These are phyloP conservation scores for Tulasnella sp. DNA, from an alignment of 768 basidiomycete genomes.

Conservation along the genomic window DNA sequence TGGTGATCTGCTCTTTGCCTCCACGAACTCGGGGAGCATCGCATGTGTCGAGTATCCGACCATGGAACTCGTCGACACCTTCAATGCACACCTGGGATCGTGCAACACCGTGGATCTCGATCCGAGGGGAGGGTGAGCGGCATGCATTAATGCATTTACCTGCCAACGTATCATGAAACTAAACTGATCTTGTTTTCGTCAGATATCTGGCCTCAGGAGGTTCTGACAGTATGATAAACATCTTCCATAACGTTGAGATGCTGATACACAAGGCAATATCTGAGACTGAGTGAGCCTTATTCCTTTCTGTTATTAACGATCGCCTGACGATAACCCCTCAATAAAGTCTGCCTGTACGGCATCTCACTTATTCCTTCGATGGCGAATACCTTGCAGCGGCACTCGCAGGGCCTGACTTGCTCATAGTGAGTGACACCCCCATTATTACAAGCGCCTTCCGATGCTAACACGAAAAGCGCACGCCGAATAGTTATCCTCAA, in stretches of 20 bases:
- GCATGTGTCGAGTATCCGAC: conserved; percentile 7
- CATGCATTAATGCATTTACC: not conserved
- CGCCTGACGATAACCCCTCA: not conserved
- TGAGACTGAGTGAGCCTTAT: conserved; percentile 5
- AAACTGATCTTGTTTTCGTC: not conserved
- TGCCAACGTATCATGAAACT: not conserved
- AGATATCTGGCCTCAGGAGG: conserved; percentile 13
- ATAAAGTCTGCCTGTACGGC: not conserved
- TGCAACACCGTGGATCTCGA: conserved; percentile 10
- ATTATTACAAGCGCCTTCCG: not conserved
- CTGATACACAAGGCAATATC: not conserved
- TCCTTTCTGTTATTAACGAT: not conserved
- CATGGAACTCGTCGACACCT: not conserved
- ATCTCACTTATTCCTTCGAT: conserved; percentile 11
- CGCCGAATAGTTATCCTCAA: conserved; percentile 5
- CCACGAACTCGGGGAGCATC: conserved; percentile 6
- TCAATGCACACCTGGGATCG: conserved; percentile 7
- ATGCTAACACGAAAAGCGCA: not conserved
- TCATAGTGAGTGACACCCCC: not conserved
- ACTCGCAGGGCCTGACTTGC: not conserved
- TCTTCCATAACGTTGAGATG: conserved; percentile 13
- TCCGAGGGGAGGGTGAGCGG: conserved; percentile 1
- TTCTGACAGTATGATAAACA: conserved; percentile 12
- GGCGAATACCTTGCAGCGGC: conserved; percentile 10
- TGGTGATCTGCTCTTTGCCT: conserved; percentile 9